A percentile compares a stretch with the other conserved stretches of the same genome.
These are phyloP conservation scores for Colletotrichum musae DNA, from an alignment of 2,329 filamentous ascomycete species.

Conservation along the genomic window DNA sequence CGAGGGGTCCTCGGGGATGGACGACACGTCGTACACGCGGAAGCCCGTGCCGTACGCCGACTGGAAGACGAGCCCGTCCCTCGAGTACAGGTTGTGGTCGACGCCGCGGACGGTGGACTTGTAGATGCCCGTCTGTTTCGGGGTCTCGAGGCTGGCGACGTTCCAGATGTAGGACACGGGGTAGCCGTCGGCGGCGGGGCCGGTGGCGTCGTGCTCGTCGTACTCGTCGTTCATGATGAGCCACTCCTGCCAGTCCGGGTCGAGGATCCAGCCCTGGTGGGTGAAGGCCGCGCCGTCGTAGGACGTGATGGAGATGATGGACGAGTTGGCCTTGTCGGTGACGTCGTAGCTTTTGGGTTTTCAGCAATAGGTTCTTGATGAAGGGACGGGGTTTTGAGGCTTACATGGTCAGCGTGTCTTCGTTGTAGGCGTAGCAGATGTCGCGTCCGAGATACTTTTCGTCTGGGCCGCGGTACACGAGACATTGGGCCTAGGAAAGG, in stretches of 20 bases:
- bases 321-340: constrained; percentile 61
- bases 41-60: constrained; percentile 62
- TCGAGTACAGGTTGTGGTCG: constrained; percentile 62
- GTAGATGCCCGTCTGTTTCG: constrained; percentile 59
- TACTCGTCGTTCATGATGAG: constrained; percentile 65
- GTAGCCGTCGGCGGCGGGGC: constrained; percentile 56
- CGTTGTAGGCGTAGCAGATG: constrained; percentile 69
- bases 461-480: constrained; percentile 66
- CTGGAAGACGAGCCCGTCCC: constrained; percentile 58
- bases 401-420: constrained; percentile 63
- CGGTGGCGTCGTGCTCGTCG: constrained; percentile 59
- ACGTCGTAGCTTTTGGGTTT: constrained; percentile 57
- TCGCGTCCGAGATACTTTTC: constrained; percentile 59
- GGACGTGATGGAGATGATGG: constrained; percentile 66
- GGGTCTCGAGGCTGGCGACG: constrained; percentile 56
- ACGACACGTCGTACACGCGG: constrained; percentile 51
- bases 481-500: constrained; percentile 62
- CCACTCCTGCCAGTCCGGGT: constrained; percentile 54
- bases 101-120: constrained; percentile 53
- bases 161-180: constrained; percentile 66
- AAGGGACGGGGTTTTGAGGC: not conserved
- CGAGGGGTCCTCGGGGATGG: constrained; percentile 50
- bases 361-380: not conserved
- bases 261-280: constrained; percentile 68
- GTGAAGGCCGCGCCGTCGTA: constrained; percentile 71